Evolutionary conservation across 257 asterid genomes (phyloP), one percentile per base, ranked within the genome.

Genomic region (Pogostemon cablin): DNA sequence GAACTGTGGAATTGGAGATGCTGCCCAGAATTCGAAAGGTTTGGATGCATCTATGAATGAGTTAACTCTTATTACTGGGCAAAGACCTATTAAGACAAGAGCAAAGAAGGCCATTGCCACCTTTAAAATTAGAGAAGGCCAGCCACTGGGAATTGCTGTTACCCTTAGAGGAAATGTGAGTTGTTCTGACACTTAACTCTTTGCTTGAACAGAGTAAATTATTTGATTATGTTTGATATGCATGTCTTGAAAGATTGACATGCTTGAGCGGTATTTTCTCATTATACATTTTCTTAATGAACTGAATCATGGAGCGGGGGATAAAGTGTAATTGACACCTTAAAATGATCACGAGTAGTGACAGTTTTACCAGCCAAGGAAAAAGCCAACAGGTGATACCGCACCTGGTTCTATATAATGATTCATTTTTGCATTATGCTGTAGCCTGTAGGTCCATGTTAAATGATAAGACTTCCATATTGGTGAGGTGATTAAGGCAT

Each of bases 21-120:
- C 99, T 78, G 98, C 98, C n/a, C 99, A 95, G 88, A 95, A 95
- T 85, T 82, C 99, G 0, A 91, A 91, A 86, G 99, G 98, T 62
- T 82, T 91, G 85, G 97, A 91, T 40, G 98, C 99, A 39, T 98
- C 99, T 57, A 60, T 95, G 79, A 95, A 86, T 72, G 96, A 95
- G 54, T 77, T 95, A 83, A 98, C 98, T 48, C 89, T 91, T 62
- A 84, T 91, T 38, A 91, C 96, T 39, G 99, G 96, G 63, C 99
- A 91, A 72, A 89, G 96, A 72, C 99, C 99, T 2, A 69, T 91
- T 43, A 93, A 93, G 85, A 95, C 96, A 1, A 86, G 99, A 74
- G 98, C 98, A 50, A 91, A 84, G 87, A 89, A 89, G 68, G 96
- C 99, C 76, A 89, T 91, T 82, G 99, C 99, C 68, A 79, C 91